phyloP scores from a whole-genome alignment of 2,329 filamentous ascomycete species.

The Cadophora malorum region DNA sequence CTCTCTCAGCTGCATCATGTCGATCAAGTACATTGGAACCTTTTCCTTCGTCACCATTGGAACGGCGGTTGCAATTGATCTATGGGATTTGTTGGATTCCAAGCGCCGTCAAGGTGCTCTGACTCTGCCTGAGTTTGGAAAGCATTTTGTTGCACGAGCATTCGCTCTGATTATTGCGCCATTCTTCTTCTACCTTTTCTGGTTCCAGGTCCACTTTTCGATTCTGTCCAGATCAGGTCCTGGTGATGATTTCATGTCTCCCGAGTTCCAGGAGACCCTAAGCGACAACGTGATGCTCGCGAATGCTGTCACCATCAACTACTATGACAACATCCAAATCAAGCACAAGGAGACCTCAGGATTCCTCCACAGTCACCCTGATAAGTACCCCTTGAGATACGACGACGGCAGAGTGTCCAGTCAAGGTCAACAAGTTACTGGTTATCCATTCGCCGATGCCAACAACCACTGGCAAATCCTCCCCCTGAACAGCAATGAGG shows the following conservation, averaged over 20 bases:
- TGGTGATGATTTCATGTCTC: slow-evolving; percentile 98
- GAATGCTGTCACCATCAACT: slow-evolving; percentile 85
- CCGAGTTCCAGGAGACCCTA: slow-evolving; percentile 96
- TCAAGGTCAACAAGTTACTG: slow-evolving; percentile 97
- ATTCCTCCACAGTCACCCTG: slow-evolving; percentile 91
- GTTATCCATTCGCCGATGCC: slow-evolving; percentile 97
- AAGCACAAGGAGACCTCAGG: slow-evolving; percentile 97
- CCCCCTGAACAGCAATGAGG: slow-evolving; percentile 66
- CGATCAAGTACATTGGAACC: slow-evolving; percentile 94
- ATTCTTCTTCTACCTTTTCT: slow-evolving; percentile 98
- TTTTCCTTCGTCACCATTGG: slow-evolving; percentile 98
- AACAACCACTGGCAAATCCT: slow-evolving; percentile 99
- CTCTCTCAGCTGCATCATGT: slow-evolving; percentile 94
- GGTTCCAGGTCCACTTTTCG: slow-evolving; percentile 99
- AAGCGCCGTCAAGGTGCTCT: slow-evolving; percentile 85
- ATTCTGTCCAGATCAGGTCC: slow-evolving; percentile 88
- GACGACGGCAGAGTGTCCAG: slow-evolving; percentile 97
- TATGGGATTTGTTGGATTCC: slow-evolving; percentile 93
- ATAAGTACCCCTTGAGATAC: slow-evolving; percentile 90
- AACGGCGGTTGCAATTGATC: slow-evolving; percentile 88
- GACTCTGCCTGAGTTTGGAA: slow-evolving; percentile 77
- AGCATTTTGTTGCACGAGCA: slow-evolving; percentile 89
- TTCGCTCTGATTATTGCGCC: slow-evolving; percentile 87
- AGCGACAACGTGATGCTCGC: slow-evolving; percentile 93
- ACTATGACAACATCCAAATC: slow-evolving; percentile 86